These are phyloP conservation scores for Sugiyamaella mastotermitis DNA, from an alignment of 805 yeast species.

Conservation along the genomic window DNA sequence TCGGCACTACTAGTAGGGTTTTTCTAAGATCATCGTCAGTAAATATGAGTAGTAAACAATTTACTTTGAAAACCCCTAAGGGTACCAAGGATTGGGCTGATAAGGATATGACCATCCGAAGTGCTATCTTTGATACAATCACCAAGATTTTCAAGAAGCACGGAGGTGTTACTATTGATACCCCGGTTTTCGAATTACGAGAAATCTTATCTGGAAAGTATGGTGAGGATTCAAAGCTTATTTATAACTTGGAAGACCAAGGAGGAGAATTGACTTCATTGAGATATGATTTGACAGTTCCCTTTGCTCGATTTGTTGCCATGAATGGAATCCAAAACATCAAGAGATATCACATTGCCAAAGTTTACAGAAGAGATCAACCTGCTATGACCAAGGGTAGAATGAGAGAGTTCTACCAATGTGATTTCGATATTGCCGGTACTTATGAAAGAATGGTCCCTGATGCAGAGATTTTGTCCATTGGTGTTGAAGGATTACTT, in stretches of 20 bases:
- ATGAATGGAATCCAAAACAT: slow-evolving; percentile 86
- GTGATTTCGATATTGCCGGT: slow-evolving; percentile 98
- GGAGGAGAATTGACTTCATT: slow-evolving; percentile 96
- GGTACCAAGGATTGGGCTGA: slow-evolving; percentile 99
- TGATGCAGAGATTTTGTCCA: slow-evolving; percentile 81
- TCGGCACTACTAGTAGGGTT: too few species aligned
- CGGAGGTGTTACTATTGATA: slow-evolving; percentile 97
- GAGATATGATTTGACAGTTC: slow-evolving; percentile 96
- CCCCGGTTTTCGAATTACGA: slow-evolving; percentile 95
- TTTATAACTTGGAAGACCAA: slow-evolving; percentile 94
- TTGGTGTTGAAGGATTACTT: slow-evolving; percentile 78
- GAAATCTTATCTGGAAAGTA: slow-evolving; percentile 95
- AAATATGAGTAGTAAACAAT: too few species aligned
- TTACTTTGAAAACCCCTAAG: slow-evolving; percentile 88
- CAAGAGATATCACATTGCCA: slow-evolving; percentile 95
- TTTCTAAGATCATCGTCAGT: too few species aligned
- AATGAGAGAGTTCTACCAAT: slow-evolving; percentile 99
- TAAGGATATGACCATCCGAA: slow-evolving; percentile 92
- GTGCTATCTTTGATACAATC: slow-evolving; percentile 71
- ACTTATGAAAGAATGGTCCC: slow-evolving; percentile 90
- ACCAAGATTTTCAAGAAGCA: slow-evolving; percentile 81
- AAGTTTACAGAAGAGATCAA: slow-evolving; percentile 97
- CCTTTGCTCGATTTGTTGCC: slow-evolving; percentile 96
- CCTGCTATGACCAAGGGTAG: slow-evolving; percentile 99
- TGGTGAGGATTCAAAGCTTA: slow-evolving; percentile 97